phyloP scores from a whole-genome alignment of 2,329 filamentous ascomycete genomes.

The Beauveria scarabaeidicola region DNA sequence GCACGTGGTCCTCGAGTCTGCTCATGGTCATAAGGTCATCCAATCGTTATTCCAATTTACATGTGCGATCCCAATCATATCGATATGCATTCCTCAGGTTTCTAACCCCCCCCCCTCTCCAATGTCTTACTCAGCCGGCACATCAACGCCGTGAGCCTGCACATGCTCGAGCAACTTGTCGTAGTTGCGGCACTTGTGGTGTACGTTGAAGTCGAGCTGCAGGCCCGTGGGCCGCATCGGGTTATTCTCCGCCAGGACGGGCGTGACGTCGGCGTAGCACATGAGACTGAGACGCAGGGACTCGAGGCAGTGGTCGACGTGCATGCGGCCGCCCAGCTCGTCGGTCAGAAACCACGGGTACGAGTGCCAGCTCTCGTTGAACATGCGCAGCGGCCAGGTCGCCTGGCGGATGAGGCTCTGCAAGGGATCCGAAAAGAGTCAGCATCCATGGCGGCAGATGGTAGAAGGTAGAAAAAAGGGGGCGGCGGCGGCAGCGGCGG shows the following conservation, averaged over 20 bases:
- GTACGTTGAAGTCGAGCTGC: constrained; percentile 13
- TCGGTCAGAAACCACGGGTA: constrained; percentile 11
- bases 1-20: not conserved
- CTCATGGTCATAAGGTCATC: not conserved
- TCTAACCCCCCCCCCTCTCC: too few species aligned
- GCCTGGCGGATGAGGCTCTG: constrained; percentile 14
- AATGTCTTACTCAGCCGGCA: not conserved
- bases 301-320: constrained; percentile 15
- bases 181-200: constrained; percentile 15
- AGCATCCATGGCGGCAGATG: not conserved
- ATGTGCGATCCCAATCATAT: not conserved
- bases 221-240: not conserved
- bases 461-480: not conserved
- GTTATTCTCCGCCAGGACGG: constrained; percentile 7
- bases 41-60: not conserved
- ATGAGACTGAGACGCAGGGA: constrained; percentile 14
- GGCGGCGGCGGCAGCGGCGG: not conserved
- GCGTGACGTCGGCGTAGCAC: constrained; percentile 15
- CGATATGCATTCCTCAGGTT: not conserved
- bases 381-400: constrained; percentile 9
- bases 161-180: constrained; percentile 12
- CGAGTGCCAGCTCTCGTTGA: constrained; percentile 13
- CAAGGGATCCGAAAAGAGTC: not conserved
- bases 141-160: constrained; percentile 4
- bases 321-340: constrained; percentile 12